These are phyloP conservation scores for Candida vaughaniae DNA, from an alignment of 805 yeast species.

Conservation along the genomic window DNA sequence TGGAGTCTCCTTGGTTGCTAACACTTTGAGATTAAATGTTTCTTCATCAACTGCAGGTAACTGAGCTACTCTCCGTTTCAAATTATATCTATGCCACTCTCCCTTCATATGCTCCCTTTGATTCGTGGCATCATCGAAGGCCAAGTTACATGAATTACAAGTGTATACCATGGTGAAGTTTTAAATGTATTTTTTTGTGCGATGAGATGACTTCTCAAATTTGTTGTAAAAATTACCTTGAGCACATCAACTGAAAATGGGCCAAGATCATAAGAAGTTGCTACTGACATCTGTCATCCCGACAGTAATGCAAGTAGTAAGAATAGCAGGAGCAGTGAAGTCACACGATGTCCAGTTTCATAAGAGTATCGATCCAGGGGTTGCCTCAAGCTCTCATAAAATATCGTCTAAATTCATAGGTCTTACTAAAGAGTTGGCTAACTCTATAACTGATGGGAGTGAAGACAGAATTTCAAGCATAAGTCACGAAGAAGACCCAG, in stretches of 20 bases:
- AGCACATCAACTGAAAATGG: no score
- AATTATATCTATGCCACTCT: conserved; percentile 96
- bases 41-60: conserved; percentile 45
- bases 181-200: conserved; percentile 6
- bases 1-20: conserved; percentile 19
- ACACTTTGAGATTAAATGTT: conserved; percentile 32
- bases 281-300: no score
- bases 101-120: conserved; percentile 95
- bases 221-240: background rate
- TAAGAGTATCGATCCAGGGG: conserved; percentile 53
- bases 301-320: conserved; percentile 53
- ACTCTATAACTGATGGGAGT: conserved; percentile 11
- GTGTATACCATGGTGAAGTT: conserved; percentile 38
- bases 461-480: conserved; percentile 13
- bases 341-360: conserved; percentile 81
- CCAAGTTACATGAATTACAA: conserved; percentile 86
- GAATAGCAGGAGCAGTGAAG: conserved; percentile 68
- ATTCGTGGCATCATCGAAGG: conserved; percentile 75
- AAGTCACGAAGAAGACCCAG: conserved; percentile 20
- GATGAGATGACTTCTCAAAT: conserved; percentile 14
- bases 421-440: conserved; percentile 46
- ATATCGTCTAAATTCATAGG: conserved; percentile 32
- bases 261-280: no score
- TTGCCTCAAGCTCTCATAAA: conserved; percentile 36
- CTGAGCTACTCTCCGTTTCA: conserved; percentile 86